Evolutionary conservation across 805 yeast species (phyloP).

Genomic region (Candida incommunis): DNA sequence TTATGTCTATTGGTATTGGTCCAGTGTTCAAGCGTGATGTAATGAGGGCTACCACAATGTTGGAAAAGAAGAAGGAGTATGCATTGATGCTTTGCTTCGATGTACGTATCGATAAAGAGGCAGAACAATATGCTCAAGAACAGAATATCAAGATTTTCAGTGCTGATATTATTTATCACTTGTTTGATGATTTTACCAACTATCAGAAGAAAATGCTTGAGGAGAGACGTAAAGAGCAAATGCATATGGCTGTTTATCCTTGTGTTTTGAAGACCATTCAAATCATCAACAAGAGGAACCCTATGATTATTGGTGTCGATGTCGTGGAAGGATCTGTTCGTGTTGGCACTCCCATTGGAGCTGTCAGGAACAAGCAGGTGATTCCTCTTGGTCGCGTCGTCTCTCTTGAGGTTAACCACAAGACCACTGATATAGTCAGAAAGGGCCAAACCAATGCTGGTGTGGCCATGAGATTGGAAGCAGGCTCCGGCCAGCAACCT

Average conservation of each 20-base stretch:
- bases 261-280: conserved; percentile 89
- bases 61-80: conserved; percentile 86
- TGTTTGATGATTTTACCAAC: conserved; percentile 87
- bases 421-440: conserved; percentile 61
- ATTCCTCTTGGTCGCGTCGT: conserved; percentile 71
- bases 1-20: conserved; percentile 95
- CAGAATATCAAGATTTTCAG: conserved; percentile 84
- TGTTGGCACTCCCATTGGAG: conserved; percentile 90
- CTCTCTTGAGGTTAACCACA: conserved; percentile 94
- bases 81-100: conserved; percentile 99
- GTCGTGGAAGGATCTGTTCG: conserved; percentile 82
- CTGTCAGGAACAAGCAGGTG: conserved; percentile 61
- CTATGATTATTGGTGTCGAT: conserved; percentile 99
- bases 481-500: conserved; percentile 76
- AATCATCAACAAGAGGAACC: conserved; percentile 95
- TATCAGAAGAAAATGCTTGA: conserved; percentile 83
- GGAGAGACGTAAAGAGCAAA: conserved; percentile 75
- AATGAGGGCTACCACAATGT: conserved; percentile 93
- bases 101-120: conserved; percentile 93
- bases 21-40: conserved; percentile 98
- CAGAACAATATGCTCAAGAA: conserved; percentile 94
- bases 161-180: conserved; percentile 92
- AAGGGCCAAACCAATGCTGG: conserved; percentile 96
- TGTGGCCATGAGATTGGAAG: conserved; percentile 95
- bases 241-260: conserved; percentile 86